Evolutionary conservation across 176 grass and related monocot genomes (phyloP).

Genomic region (Oryza brachyantha): DNA sequence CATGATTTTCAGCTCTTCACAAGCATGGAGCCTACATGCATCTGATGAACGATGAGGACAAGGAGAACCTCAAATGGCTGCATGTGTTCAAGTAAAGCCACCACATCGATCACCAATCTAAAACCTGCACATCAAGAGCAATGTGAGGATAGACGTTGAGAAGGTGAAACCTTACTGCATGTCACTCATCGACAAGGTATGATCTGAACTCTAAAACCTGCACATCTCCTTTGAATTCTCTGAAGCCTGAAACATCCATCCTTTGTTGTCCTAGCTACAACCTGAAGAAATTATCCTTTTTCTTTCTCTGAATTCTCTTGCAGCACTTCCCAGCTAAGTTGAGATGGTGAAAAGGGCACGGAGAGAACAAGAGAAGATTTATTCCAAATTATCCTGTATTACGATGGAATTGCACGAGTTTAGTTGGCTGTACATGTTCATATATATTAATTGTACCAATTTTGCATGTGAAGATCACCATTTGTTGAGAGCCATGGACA

Average conservation of each 20-base stretch:
- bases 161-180: slow-evolving; percentile 94
- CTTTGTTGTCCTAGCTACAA: not conserved
- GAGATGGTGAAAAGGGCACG: slow-evolving; percentile 51
- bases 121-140: slow-evolving; percentile 94
- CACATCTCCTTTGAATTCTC: too few species aligned
- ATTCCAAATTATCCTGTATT: not conserved
- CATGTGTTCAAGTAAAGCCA: slow-evolving; percentile 82
- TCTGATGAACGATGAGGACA: slow-evolving; percentile 88
- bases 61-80: slow-evolving; percentile 86
- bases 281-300: not conserved
- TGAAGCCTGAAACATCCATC: not conserved
- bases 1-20: slow-evolving; percentile 70
- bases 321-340: slow-evolving; percentile 84
- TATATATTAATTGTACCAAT: not conserved
- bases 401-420: too few species aligned
- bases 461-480: not conserved
- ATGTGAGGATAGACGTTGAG: slow-evolving; percentile 76
- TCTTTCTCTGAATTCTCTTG: not conserved
- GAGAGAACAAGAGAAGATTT: not conserved
- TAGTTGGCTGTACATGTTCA: not conserved
- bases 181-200: slow-evolving; percentile 87
- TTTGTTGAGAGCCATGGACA: not conserved
- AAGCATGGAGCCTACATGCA: slow-evolving; percentile 76
- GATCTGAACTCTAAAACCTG: not conserved
- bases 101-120: not conserved